Evolutionary conservation across 1,139 yeast species (phyloP).

Genomic region (Meyerozyma guilliermondii): DNA sequence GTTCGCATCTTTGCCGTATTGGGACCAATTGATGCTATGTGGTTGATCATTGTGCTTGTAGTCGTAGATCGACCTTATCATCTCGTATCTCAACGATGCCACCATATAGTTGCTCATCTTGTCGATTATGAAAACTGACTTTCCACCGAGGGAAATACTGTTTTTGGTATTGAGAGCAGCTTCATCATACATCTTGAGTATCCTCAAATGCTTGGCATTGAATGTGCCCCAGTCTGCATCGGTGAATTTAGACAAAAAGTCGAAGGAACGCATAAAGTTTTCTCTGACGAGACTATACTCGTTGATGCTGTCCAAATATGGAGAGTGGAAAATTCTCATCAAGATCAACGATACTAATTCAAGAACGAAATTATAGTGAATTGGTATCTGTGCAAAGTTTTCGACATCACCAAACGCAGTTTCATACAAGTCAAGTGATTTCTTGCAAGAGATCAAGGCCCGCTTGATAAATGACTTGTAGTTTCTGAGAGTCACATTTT

Average conservation of each 20-base stretch:
- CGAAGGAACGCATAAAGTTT: conserved; percentile 24
- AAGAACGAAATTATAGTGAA: conserved; percentile 37
- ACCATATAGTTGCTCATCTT: conserved; percentile 36
- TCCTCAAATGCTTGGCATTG: conserved; percentile 24
- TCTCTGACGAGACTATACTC: conserved; percentile 29
- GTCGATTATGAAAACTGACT: conserved; percentile 7
- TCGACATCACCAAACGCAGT: conserved; percentile 17
- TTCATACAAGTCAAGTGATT: conserved; percentile 20
- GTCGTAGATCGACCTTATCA: conserved; percentile 38
- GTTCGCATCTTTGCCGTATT: conserved; percentile 21
- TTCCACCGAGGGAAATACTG: background rate
- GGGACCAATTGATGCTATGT: conserved; percentile 22
- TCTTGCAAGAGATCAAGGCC: conserved; percentile 26
- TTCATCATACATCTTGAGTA: conserved; percentile 26
- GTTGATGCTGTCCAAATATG: conserved; percentile 24
- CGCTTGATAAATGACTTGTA: conserved; percentile 27
- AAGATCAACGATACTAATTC: conserved; percentile 31
- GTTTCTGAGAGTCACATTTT: conserved; percentile 23
- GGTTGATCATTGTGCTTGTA: conserved; percentile 5
- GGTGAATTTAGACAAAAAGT: conserved; percentile 15
- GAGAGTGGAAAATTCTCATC: conserved; percentile 33
- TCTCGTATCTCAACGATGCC: conserved; percentile 35
- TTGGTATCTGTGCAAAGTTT: conserved; percentile 32
- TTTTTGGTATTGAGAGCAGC: conserved; percentile 10
- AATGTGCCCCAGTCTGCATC: conserved; percentile 21